Conservation (phyloP, 2,329 filamentous ascomycete species). For the Fusarium anguioides region DNA sequence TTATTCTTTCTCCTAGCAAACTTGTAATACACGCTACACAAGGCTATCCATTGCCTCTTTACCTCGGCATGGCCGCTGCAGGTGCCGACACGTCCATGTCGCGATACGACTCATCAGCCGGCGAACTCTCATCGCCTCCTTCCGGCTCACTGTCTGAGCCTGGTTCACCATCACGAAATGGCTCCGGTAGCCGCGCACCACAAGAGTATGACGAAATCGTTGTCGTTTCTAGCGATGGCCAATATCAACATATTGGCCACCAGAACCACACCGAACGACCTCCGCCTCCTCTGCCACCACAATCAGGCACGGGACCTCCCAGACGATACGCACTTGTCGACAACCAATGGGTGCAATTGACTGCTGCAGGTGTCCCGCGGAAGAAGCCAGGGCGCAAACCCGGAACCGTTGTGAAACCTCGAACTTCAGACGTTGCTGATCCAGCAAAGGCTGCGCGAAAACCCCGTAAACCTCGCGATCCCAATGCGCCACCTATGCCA, state of each 20-base stretch:
- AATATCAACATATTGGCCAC: slow-evolving; percentile 39
- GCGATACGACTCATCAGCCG: slow-evolving; percentile 60
- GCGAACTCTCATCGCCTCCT: slow-evolving; percentile 64
- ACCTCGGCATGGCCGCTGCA: slow-evolving; percentile 45
- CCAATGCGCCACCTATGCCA: slow-evolving; percentile 65
- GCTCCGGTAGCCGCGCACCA: slow-evolving; percentile 35
- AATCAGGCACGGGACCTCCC: slow-evolving; percentile 40
- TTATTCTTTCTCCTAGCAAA: background rate
- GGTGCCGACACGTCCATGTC: slow-evolving; percentile 51
- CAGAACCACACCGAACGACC: slow-evolving; percentile 35
- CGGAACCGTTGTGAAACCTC: slow-evolving; percentile 63
- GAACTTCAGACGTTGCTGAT: slow-evolving; percentile 54
- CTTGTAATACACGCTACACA: slow-evolving; percentile 17
- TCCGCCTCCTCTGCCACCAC: slow-evolving; percentile 39
- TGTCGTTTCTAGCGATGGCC: slow-evolving; percentile 52
- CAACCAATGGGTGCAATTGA: slow-evolving; percentile 60
- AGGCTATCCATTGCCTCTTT: slow-evolving; percentile 12
- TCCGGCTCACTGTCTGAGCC: slow-evolving; percentile 63
- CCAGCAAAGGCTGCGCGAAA: slow-evolving; percentile 59
- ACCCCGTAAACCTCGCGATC: slow-evolving; percentile 68
- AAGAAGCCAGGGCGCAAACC: slow-evolving; percentile 75
- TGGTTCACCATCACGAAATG: slow-evolving; percentile 57
- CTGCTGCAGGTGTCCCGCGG: slow-evolving; percentile 67
- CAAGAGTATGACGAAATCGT: slow-evolving; percentile 63
- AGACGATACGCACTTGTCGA: slow-evolving; percentile 52